Evolutionary conservation across 1,139 yeast genomes (phyloP), one percentile per base, ranked within the genome.

Genomic region (Debaryomycetaceae sp.): DNA sequence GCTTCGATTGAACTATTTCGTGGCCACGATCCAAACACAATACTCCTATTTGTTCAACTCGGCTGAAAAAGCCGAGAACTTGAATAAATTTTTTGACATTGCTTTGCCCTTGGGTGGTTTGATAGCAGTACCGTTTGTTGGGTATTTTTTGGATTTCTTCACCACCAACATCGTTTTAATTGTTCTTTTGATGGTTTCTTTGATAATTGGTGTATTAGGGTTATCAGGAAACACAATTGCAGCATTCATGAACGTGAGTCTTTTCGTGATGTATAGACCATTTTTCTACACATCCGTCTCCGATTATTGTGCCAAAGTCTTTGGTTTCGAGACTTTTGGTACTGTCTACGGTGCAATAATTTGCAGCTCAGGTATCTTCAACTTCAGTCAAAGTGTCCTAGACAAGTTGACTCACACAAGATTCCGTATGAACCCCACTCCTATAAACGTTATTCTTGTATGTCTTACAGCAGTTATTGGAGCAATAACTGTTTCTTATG

Each of bases 241-340:
- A 8, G 75, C 70, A 4, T 36, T 70, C 9, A 31, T 67, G 33
- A 67, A 70, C 39, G 63, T 71, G 6, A 53, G 61, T 38, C 41
- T 71, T 6, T 71, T 71, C 50, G 75, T 69, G 30, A 65, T 62
- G 17, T 71, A 63, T 54, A 56, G 77, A 43, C 76, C 77, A 11
- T 66, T 70, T 40, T 71, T 68, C 52, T 71, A 71, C 49, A 70
- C 77, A 11, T 61, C 71, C 3, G 61, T 71, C 17, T 64, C 72
- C 6, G 77, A 71, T 44, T 63, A 65, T 41, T 71, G 75, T 49
- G 76, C 76, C 37, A 71, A 71, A 48, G 75, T 71, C 26, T 71
- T 71, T 53, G 77, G 77, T 6, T 71, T 70, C 43, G 75, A 70
- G 42, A 71, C 75, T 11, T 71, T 71, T 49, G 77, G 77, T 5